These are phyloP conservation scores for Cryptococcus sp. DNA, from an alignment of 1,284 basidiomycete genomes.

Conservation along the genomic window DNA sequence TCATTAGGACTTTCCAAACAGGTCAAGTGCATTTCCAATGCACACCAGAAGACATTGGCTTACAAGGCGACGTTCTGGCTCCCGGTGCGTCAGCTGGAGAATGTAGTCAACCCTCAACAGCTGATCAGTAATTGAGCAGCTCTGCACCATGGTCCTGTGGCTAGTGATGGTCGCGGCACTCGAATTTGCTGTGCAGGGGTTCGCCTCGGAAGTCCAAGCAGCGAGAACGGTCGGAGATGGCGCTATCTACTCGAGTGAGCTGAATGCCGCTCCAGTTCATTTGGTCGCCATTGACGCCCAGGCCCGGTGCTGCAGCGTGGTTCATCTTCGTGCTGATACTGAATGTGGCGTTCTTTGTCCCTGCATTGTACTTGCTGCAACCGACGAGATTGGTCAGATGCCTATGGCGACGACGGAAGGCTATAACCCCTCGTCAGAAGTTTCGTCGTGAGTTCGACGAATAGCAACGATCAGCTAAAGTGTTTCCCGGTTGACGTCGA, in stretches of 20 bases:
- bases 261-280: constrained; percentile 27
- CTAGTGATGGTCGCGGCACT: constrained; percentile 67
- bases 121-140: constrained; percentile 18
- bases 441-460: constrained; percentile 64
- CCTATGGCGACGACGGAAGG: constrained; percentile 60
- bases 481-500: too few relatives aligned
- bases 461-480: too few relatives aligned
- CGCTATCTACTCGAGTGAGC: constrained; percentile 67
- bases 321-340: constrained; percentile 64
- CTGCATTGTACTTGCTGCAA: constrained; percentile 69
- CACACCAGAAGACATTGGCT: constrained; percentile 61
- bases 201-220: constrained; percentile 56
- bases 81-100: constrained; percentile 47
- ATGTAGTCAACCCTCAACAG: neutral
- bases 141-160: constrained; percentile 62
- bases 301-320: constrained; percentile 30
- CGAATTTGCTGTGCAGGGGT: constrained; percentile 65
- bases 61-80: constrained; percentile 71
- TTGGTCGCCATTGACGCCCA: neutral
- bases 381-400: constrained; percentile 65
- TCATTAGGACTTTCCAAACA: constrained; percentile 38
- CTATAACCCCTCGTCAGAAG: constrained; percentile 72
- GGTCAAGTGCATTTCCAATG: constrained; percentile 65
- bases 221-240: constrained; percentile 66
- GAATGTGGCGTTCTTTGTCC: constrained; percentile 69